Evolutionary conservation across 495 filamentous ascomycete genomes (phyloP).

Genomic region (Penicillium egyptiacum): DNA sequence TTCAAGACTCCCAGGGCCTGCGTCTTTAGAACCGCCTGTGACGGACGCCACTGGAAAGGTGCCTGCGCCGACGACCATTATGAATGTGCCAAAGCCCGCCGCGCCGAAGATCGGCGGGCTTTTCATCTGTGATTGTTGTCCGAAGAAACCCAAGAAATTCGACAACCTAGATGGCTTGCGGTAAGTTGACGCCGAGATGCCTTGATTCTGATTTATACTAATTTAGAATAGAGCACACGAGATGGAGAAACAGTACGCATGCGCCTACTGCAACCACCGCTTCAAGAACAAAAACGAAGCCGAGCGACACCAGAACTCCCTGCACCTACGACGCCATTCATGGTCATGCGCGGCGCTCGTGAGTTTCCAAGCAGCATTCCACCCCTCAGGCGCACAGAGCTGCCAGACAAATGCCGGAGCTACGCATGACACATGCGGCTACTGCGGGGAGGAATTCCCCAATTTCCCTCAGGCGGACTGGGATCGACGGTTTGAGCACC

Average conservation of each 20-base stretch:
- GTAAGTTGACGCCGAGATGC: constrained; percentile 52
- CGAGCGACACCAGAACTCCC: constrained; percentile 94
- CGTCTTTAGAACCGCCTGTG: constrained; percentile 33
- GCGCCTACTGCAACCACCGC: constrained; percentile 85
- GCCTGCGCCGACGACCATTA: constrained; percentile 36
- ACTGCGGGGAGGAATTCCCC: constrained; percentile 91
- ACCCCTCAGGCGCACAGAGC: constrained; percentile 58
- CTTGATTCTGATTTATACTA: neutral
- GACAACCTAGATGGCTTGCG: constrained; percentile 80
- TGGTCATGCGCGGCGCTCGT: constrained; percentile 95
- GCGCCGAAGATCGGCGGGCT: constrained; percentile 44
- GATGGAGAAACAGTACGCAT: constrained; percentile 94
- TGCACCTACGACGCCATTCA: constrained; percentile 92
- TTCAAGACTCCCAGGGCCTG: constrained; percentile 20
- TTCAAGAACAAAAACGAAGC: constrained; percentile 99
- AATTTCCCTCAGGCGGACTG: constrained; percentile 72
- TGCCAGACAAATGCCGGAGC: constrained; percentile 40
- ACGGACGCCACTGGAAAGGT: constrained; percentile 42
- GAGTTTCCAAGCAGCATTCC: constrained; percentile 77
- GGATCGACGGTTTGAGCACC: constrained; percentile 79
- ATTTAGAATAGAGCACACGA: constrained; percentile 62
- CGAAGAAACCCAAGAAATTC: constrained; percentile 98
- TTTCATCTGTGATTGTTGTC: constrained; percentile 94
- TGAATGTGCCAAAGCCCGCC: constrained; percentile 32
- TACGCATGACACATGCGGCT: constrained; percentile 79